Percentiles rank a stretch among this genome's conserved stretches.
phyloP scores from a whole-genome alignment of 371 early-diverging fungal species.

The Mycotypha africana region DNA sequence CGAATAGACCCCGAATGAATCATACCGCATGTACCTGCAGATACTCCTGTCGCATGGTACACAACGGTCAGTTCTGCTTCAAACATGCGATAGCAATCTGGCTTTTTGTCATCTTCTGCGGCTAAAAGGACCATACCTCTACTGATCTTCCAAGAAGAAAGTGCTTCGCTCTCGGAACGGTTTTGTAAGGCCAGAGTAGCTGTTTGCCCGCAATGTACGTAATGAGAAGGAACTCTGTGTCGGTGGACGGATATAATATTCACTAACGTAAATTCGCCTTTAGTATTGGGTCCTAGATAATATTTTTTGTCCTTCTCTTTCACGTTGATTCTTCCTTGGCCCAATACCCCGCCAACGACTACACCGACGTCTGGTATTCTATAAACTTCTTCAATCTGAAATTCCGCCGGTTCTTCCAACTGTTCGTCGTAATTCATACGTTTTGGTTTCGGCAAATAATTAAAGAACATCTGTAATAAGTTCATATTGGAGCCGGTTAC shows the following conservation, averaged over 20 bases:
- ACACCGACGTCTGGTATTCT: slow-evolving; percentile 65
- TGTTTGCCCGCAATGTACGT: slow-evolving; percentile 77
- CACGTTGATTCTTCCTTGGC: slow-evolving; percentile 42
- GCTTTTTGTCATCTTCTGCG: slow-evolving; percentile 16
- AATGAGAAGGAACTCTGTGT: slow-evolving; percentile 72
- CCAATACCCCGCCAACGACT: slow-evolving; percentile 52
- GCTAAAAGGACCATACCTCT: slow-evolving; percentile 86
- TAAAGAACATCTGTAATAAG: slow-evolving; percentile 67
- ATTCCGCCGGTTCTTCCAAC: slow-evolving; percentile 61
- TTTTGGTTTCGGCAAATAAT: slow-evolving; percentile 55
- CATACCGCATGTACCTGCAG: slow-evolving; percentile 82
- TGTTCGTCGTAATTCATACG: slow-evolving; percentile 25
- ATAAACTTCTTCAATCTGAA: slow-evolving; percentile 86
- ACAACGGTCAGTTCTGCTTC: slow-evolving; percentile 86
- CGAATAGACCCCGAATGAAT: slow-evolving; percentile 85
- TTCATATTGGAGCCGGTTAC: slow-evolving; percentile 84
- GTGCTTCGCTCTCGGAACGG: not conserved
- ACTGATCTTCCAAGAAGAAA: slow-evolving; percentile 52
- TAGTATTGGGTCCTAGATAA: slow-evolving; percentile 49
- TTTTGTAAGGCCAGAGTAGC: slow-evolving; percentile 69
- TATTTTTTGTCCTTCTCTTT: slow-evolving; percentile 20
- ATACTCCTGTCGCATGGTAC: slow-evolving; percentile 63
- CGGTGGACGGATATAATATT: slow-evolving; percentile 81
- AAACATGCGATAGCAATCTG: slow-evolving; percentile 64
- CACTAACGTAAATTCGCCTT: slow-evolving; percentile 46